A percentile compares a stretch with the other conserved stretches of the same genome.
phyloP scores from a whole-genome alignment of 1,284 basidiomycete species.

The Stygiomarasmius scandens region DNA sequence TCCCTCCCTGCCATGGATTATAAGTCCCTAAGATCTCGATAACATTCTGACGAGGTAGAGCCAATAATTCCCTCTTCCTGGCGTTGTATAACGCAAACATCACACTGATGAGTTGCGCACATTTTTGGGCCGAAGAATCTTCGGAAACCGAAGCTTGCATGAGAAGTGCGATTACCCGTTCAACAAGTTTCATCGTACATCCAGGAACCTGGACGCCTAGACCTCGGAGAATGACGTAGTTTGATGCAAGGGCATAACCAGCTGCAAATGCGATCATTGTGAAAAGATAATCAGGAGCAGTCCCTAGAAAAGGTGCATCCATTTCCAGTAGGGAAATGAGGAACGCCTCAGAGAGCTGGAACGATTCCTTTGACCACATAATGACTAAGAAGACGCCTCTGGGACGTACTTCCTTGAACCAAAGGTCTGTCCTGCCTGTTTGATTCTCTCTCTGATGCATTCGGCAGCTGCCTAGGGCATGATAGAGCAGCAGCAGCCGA shows the following conservation, averaged over 20 bases:
- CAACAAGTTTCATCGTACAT: constrained; percentile 4
- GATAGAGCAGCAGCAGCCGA: background rate
- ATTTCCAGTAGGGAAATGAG: constrained; percentile 16
- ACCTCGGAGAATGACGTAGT: constrained; percentile 8
- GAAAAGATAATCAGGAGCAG: constrained; percentile 15
- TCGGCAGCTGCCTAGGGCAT: background rate
- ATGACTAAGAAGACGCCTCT: constrained; percentile 12
- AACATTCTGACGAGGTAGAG: background rate
- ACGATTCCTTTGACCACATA: constrained; percentile 12
- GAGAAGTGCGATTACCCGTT: background rate
- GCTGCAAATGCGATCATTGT: constrained; percentile 17
- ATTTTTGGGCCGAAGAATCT: constrained; percentile 15
- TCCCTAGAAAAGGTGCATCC: constrained; percentile 9
- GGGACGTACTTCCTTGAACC: constrained; percentile 15
- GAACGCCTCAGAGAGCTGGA: constrained; percentile 11
- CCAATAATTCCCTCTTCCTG: constrained; percentile 4
- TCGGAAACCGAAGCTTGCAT: constrained; percentile 7
- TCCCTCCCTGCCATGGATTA: too few species aligned
- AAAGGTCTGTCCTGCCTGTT: background rate
- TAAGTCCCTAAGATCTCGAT: background rate
- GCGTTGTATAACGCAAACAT: constrained; percentile 10
- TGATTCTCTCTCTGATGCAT: background rate
- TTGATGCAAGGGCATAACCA: constrained; percentile 12
- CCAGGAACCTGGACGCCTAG: constrained; percentile 10
- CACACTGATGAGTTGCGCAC: constrained; percentile 8